These are phyloP conservation scores for Fusarium anthophilum DNA, from an alignment of 2,329 filamentous ascomycete genomes.

Conservation along the genomic window DNA sequence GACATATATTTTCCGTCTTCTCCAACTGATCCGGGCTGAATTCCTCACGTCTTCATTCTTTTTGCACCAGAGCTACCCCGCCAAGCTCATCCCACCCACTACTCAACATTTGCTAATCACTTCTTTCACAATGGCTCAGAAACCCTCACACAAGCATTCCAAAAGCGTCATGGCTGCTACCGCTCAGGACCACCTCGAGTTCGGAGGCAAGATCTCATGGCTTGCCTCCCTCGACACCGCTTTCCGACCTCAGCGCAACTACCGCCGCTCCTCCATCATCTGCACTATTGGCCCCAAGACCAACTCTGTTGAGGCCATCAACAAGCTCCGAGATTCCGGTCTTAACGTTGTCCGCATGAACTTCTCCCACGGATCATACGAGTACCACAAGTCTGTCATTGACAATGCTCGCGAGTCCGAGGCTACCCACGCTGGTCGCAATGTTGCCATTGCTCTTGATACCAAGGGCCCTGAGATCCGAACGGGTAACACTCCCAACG, in stretches of 20 bases:
- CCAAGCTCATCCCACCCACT: constrained; percentile 23
- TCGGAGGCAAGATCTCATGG: constrained; percentile 76
- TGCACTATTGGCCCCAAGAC: constrained; percentile 99
- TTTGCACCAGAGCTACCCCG: constrained; percentile 32
- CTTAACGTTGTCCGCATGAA: constrained; percentile 99
- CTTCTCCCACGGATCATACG: constrained; percentile 84
- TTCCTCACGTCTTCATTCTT: constrained; percentile 24
- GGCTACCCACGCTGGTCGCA: constrained; percentile 78
- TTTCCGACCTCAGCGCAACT: constrained; percentile 85
- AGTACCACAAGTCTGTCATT: constrained; percentile 98
- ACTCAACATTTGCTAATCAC: constrained; percentile 28
- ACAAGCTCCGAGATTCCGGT: constrained; percentile 87
- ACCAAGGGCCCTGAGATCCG: constrained; percentile 73
- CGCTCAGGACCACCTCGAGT: constrained; percentile 86
- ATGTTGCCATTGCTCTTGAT: constrained; percentile 92
- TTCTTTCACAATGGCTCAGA: constrained; percentile 47
- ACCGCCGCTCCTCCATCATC: constrained; percentile 97
- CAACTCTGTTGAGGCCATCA: constrained; percentile 97
- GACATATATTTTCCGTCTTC: constrained; percentile 35
- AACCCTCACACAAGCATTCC: constrained; percentile 44
- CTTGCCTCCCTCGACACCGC: constrained; percentile 83
- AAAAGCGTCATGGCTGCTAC: constrained; percentile 65
- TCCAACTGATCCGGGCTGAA: constrained; percentile 15
- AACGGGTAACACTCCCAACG: constrained; percentile 77
- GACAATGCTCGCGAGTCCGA: constrained; percentile 93